Evolutionary conservation across 163 green algal species (phyloP).

Genomic region (Coccomyxa subellipsoidea): DNA sequence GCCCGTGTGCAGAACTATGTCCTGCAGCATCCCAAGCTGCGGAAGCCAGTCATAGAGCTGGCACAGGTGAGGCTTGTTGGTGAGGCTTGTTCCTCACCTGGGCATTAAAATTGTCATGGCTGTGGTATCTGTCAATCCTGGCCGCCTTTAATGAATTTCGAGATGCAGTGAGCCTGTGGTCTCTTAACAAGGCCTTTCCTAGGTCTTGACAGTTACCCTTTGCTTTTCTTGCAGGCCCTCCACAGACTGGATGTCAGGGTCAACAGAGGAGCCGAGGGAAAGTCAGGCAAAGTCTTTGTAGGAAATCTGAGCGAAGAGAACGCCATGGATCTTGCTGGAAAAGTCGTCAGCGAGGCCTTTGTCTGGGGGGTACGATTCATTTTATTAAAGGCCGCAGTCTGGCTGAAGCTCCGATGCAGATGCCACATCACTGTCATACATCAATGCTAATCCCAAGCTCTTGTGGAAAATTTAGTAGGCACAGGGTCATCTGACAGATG

Average conservation of each 20-base stretch:
- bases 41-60: constrained; percentile 48
- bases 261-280: constrained; percentile 70
- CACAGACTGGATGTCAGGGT: constrained; percentile 75
- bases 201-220: background rate
- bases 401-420: background rate
- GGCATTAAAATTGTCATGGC: too few relatives aligned
- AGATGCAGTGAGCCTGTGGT: background rate
- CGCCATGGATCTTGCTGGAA: constrained; percentile 72
- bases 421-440: too few relatives aligned
- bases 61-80: constrained; percentile 68
- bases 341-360: constrained; percentile 78
- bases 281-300: constrained; percentile 71
- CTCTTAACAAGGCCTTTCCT: background rate
- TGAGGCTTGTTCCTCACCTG: constrained; percentile 3
- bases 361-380: constrained; percentile 56
- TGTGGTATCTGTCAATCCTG: background rate
- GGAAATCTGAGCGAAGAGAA: constrained; percentile 81
- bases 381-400: too few relatives aligned
- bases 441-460: too few relatives aligned
- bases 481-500: too few relatives aligned
- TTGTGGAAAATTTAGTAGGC: too few relatives aligned
- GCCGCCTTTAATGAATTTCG: background rate
- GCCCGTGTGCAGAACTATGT: constrained; percentile 66
- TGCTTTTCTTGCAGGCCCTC: constrained; percentile 46
- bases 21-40: constrained; percentile 55